A percentile compares a stretch with the other conserved stretches of the same genome.
phyloP scores from a whole-genome alignment of 345 rosid genomes.

The Sonneratia alba region DNA sequence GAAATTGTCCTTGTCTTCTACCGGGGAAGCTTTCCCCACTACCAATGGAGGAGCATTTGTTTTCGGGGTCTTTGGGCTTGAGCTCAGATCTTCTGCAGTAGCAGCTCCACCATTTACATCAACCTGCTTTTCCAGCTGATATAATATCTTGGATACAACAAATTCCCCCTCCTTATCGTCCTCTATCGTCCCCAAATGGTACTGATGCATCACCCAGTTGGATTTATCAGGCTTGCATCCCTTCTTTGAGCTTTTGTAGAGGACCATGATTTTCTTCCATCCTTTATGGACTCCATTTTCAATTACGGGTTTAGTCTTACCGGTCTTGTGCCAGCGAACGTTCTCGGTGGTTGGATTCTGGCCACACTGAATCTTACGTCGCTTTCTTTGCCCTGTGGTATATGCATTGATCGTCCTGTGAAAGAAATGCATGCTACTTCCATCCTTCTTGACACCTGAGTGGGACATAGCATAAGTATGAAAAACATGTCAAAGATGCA shows the following conservation, averaged over 20 bases:
- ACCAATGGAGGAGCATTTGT: conserved; percentile 59
- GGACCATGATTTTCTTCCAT: conserved; percentile 91
- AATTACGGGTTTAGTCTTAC: conserved; percentile 59
- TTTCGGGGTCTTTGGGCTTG: conserved; percentile 67
- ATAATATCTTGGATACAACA: conserved; percentile 67
- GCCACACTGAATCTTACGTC: conserved; percentile 60
- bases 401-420: conserved; percentile 75
- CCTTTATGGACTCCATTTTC: conserved; percentile 60
- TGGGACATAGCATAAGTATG: conserved; percentile 2
- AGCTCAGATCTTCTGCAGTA: not conserved
- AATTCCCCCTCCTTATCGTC: conserved; percentile 63
- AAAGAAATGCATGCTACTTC: conserved; percentile 69
- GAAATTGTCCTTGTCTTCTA: conserved; percentile 15
- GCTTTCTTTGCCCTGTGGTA: conserved; percentile 85
- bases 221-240: conserved; percentile 65
- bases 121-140: conserved; percentile 44
- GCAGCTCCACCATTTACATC: conserved; percentile 22
- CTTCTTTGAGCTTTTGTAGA: conserved; percentile 59
- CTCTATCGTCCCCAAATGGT: conserved; percentile 69
- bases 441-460: conserved; percentile 81
- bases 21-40: conserved; percentile 12
- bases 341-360: conserved; percentile 31
- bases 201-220: conserved; percentile 88
- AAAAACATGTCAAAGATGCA: not conserved
- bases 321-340: conserved; percentile 98